Evolutionary conservation across 176 grass and related monocot species (phyloP), one percentile per base, ranked within the genome.

Genomic region (Hyparrhenia diplandra): DNA sequence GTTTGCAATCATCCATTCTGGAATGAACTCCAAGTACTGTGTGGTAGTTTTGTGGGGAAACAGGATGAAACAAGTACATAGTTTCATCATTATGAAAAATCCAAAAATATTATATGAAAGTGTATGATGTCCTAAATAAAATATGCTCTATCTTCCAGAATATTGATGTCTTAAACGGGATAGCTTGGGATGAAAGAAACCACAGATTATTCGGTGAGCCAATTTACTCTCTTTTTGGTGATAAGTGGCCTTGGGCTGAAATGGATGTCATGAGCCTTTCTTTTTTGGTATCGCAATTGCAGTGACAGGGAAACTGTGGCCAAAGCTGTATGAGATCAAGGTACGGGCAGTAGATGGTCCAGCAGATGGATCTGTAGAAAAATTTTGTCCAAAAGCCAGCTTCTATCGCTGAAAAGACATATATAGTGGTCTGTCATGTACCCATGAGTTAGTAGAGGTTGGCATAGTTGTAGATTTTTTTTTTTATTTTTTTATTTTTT

Each of bases 151-250:
- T 90, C 1, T 88, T 88, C 77, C 85, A 98, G 95, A 76, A 17
- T 25, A 87, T 98, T 36, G 95, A 98, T 77, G 86, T 90, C 80
- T 71, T 98, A 74, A 98, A 98, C 24, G 95, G 92, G 42, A 98
- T 98, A 89, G 95, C 95, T 75, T 94, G 92, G 95, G 95, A 98
- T 55, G 80, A 89, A 62, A 82, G 86, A 86, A 93, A 85, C 0
- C 82, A 80, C 13, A 94, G 95, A 79, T 60, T 98, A 76, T 98
- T 95, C 16, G 95, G 95, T 98, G 51, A 82, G 71, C 75, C 27
- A 42, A 1, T 52, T 18, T 13, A 51, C 4, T 61, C 17, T 42
- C 24, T 49, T 42, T 7, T 6, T 1, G 54, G 54, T 45, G 13
- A 47, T 31, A 72, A 49, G 25, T 49, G 27, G 42, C 32, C 7